Evolutionary conservation across 1,284 basidiomycete genomes (phyloP).

Genomic region (Apiotrichum gracile): DNA sequence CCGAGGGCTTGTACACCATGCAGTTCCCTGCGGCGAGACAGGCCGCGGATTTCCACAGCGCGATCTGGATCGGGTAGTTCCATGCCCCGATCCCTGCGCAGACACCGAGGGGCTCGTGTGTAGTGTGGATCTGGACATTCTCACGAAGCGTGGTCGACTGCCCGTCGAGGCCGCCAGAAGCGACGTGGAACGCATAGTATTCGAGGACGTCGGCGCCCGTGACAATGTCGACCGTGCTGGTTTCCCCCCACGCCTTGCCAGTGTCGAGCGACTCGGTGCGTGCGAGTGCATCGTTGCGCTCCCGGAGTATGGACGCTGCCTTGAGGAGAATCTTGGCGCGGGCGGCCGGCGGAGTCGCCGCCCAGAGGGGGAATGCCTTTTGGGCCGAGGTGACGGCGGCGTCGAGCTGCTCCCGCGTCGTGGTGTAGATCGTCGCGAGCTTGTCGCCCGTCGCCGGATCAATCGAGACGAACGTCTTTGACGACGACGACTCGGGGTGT

Average conservation of each 20-base stretch:
- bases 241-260: constrained; percentile 16
- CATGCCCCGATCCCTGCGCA: constrained; percentile 22
- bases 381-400: constrained; percentile 6
- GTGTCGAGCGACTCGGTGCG: constrained; percentile 16
- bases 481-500: constrained; percentile 5
- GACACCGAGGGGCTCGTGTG: constrained; percentile 19
- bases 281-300: constrained; percentile 16
- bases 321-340: constrained; percentile 12
- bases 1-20: constrained; percentile 19
- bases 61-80: constrained; percentile 23
- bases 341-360: constrained; percentile 2
- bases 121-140: constrained; percentile 10
- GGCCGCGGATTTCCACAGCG: constrained; percentile 16
- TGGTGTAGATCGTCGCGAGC: constrained; percentile 13
- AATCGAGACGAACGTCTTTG: constrained; percentile 9
- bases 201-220: constrained; percentile 17
- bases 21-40: constrained; percentile 16
- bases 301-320: constrained; percentile 9
- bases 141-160: constrained; percentile 11
- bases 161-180: constrained; percentile 14
- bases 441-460: constrained; percentile 9
- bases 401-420: constrained; percentile 11
- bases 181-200: constrained; percentile 16
- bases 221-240: constrained; percentile 11
- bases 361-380: constrained; percentile 9